Evolutionary conservation across 495 filamentous ascomycete genomes (phyloP).

Genomic region (Penicillium riverlandense): DNA sequence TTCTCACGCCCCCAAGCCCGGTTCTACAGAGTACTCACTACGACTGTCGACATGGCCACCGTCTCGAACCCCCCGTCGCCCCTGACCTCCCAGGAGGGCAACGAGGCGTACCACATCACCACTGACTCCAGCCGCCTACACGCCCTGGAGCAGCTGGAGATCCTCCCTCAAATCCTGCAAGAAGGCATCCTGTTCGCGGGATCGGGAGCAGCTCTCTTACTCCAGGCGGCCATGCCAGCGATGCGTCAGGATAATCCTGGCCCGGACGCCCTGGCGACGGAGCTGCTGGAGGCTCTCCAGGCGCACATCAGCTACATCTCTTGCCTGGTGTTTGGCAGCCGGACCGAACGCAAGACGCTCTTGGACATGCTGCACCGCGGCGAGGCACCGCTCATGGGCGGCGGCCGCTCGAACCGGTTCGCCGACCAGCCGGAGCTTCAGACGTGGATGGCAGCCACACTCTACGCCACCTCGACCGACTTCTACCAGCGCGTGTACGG

Average conservation of each 20-base stretch:
- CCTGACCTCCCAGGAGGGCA: slow-evolving; percentile 6
- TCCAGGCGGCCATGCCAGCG: slow-evolving; percentile 33
- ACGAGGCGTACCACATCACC: slow-evolving; percentile 1
- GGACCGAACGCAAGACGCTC: slow-evolving; percentile 24
- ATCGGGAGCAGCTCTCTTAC: slow-evolving; percentile 28
- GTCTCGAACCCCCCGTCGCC: slow-evolving; percentile 13
- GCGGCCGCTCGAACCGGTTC: slow-evolving; percentile 18
- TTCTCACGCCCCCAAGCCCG: no score
- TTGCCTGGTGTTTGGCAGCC: slow-evolving; percentile 31
- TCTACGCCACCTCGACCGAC: slow-evolving; percentile 36
- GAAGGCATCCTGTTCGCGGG: slow-evolving; percentile 36
- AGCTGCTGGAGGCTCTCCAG: slow-evolving; percentile 28
- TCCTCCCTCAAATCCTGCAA: slow-evolving; percentile 33
- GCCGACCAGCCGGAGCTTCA: slow-evolving; percentile 18
- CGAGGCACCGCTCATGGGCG: slow-evolving; percentile 18
- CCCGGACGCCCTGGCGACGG: slow-evolving; percentile 19
- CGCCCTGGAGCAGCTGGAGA: slow-evolving; percentile 27
- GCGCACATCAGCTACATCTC: slow-evolving; percentile 32
- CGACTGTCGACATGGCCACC: slow-evolving; percentile 3
- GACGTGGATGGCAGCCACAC: slow-evolving; percentile 32
- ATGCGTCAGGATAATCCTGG: slow-evolving; percentile 16
- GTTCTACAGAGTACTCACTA: no score
- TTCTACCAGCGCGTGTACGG: slow-evolving; percentile 39
- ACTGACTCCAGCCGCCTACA: slow-evolving; percentile 17
- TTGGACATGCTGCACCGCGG: slow-evolving; percentile 18